A percentile compares a stretch with the other conserved stretches of the same genome.
phyloP scores from a whole-genome alignment of 768 basidiomycete species.

The Phylloporus sp. region DNA sequence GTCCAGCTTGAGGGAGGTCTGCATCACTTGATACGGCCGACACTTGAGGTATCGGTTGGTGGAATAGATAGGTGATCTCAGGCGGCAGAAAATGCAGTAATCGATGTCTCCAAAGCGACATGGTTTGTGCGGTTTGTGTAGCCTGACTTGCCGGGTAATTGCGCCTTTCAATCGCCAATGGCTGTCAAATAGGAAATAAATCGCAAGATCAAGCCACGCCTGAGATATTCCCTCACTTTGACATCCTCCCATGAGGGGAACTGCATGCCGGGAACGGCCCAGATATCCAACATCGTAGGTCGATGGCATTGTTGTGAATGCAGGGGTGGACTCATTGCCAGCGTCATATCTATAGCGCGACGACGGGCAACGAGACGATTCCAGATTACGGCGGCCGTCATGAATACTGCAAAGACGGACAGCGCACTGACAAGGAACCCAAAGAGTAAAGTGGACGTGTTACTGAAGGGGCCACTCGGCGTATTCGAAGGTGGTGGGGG shows the following conservation, averaged over 20 bases:
- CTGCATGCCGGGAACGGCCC: constrained; percentile 6
- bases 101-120: constrained; percentile 21
- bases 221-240: constrained; percentile 22
- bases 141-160: background rate
- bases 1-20: background rate
- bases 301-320: constrained; percentile 5
- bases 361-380: constrained; percentile 32
- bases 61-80: constrained; percentile 29
- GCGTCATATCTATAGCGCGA: constrained; percentile 23
- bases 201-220: constrained; percentile 11
- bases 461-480: background rate
- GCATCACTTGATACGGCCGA: background rate
- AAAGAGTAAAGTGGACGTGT: constrained; percentile 28
- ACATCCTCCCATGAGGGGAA: constrained; percentile 11
- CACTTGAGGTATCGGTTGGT: constrained; percentile 9
- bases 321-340: background rate
- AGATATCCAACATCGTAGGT: constrained; percentile 25
- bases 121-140: constrained; percentile 2
- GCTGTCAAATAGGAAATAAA: constrained; percentile 14
- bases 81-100: constrained; percentile 17
- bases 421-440: constrained; percentile 32
- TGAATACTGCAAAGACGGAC: constrained; percentile 30
- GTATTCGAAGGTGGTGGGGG: constrained; percentile 4
- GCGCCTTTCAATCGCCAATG: constrained; percentile 18
- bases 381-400: constrained; percentile 29